These are phyloP conservation scores for Globisporangium acanthophoron DNA, from an alignment of 352 stramenopile species.

Conservation along the genomic window DNA sequence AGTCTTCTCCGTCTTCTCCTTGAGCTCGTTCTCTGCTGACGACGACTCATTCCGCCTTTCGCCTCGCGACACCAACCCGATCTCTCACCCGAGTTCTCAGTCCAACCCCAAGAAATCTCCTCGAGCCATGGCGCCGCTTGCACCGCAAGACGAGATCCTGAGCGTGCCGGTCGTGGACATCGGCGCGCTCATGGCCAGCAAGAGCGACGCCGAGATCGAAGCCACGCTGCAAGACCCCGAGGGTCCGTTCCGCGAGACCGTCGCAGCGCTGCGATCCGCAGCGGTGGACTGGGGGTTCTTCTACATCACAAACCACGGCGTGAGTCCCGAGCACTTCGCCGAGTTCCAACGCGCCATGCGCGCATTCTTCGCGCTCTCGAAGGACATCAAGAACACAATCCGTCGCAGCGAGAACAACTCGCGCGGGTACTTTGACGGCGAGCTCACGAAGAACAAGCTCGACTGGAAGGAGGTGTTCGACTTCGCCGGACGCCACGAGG, in stretches of 20 bases:
- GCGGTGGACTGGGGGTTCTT: slow-evolving; percentile 90
- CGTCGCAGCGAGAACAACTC: slow-evolving; percentile 79
- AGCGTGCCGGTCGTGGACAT: slow-evolving; percentile 47
- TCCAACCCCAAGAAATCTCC: background rate
- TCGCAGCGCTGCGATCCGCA: slow-evolving; percentile 43
- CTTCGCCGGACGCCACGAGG: slow-evolving; percentile 37
- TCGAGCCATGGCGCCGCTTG: no score
- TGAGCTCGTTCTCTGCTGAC: background rate
- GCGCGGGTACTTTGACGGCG: slow-evolving; percentile 91
- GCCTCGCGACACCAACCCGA: no score
- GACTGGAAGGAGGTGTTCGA: slow-evolving; percentile 92
- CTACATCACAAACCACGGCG: slow-evolving; percentile 84
- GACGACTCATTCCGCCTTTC: slow-evolving; percentile 1
- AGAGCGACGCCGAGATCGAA: slow-evolving; percentile 29
- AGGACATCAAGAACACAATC: slow-evolving; percentile 43
- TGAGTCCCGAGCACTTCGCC: slow-evolving; percentile 51
- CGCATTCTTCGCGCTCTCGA: slow-evolving; percentile 81
- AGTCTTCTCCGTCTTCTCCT: background rate
- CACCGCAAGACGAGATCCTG: background rate
- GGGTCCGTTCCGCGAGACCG: slow-evolving; percentile 19
- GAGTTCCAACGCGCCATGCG: slow-evolving; percentile 59
- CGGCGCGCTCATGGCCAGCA: slow-evolving; percentile 31
- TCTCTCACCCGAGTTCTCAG: no score
- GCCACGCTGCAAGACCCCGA: slow-evolving; percentile 13
- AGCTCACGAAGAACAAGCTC: slow-evolving; percentile 91